Conservation (phyloP, 2,329 filamentous ascomycete genomes). For the Verticillium nubilum region DNA sequence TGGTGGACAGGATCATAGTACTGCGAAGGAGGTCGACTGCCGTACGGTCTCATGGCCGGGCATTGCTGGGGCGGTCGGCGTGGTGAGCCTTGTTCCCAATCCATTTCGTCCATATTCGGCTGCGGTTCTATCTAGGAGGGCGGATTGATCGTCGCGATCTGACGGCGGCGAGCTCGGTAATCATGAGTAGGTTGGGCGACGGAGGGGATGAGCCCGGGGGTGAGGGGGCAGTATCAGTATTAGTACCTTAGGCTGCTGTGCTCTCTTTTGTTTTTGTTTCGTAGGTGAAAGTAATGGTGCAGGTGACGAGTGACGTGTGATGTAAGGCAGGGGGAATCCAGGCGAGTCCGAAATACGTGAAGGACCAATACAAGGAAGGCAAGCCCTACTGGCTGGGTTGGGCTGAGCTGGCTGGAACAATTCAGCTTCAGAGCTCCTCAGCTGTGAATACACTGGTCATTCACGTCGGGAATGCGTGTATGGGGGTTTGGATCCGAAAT, state of each 20-base stretch:
- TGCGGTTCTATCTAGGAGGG: background rate
- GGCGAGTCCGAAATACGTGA: background rate
- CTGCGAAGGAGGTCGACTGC: background rate
- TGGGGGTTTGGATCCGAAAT: background rate
- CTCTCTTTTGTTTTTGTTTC: background rate
- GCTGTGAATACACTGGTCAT: background rate
- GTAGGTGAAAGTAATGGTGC: background rate
- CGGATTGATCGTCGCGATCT: background rate
- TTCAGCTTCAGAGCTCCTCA: background rate
- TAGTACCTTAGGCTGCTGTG: background rate
- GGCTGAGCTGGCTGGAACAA: background rate
- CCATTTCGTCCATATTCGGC: background rate
- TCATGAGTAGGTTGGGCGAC: background rate
- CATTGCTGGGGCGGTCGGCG: background rate
- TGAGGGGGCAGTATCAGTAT: background rate
- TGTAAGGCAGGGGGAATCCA: background rate
- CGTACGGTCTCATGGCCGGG: background rate
- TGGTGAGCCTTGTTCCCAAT: background rate
- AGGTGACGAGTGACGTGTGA: background rate
- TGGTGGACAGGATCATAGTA: background rate
- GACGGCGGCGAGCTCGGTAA: background rate
- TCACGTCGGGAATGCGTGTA: background rate
- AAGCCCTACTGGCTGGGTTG: background rate
- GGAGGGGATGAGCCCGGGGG: background rate
- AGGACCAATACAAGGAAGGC: background rate